These are phyloP conservation scores for Trebouxia sp. DNA, from an alignment of 139 green algal species.

Conservation along the genomic window DNA sequence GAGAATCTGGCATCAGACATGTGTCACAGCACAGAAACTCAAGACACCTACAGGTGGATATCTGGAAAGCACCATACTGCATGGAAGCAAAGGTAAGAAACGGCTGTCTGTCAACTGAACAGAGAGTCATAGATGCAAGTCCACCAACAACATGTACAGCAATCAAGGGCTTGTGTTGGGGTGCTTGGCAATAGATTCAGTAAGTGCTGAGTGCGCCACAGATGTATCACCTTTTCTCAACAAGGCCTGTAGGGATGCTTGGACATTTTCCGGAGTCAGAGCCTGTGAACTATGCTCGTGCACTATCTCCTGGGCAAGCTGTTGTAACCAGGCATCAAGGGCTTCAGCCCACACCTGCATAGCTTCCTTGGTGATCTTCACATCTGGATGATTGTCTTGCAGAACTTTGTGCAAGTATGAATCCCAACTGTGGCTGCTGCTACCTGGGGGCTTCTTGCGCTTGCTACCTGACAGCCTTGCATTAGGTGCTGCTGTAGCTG, in stretches of 20 bases:
- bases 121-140: conserved; percentile 21
- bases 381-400: conserved; percentile 18
- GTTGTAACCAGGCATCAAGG: conserved; percentile 24
- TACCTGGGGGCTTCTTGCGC: conserved; percentile 23
- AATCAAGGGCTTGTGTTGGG: conserved; percentile 20
- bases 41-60: conserved; percentile 30
- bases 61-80: conserved; percentile 1
- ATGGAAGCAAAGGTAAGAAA: conserved; percentile 19
- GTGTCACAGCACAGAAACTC: conserved; percentile 32
- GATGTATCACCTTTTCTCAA: conserved; percentile 19
- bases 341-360: conserved; percentile 25
- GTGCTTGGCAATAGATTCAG: conserved; percentile 19
- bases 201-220: conserved; percentile 5
- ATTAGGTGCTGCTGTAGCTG: conserved; percentile 22
- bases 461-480: conserved; percentile 15
- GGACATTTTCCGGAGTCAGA: conserved; percentile 16
- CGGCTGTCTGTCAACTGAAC: conserved; percentile 20
- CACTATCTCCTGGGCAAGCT: conserved; percentile 26
- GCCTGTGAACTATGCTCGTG: conserved; percentile 21
- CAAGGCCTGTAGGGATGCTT: conserved; percentile 14
- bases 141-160: conserved; percentile 16
- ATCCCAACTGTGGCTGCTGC: conserved; percentile 11
- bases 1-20: conserved; percentile 28
- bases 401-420: conserved; percentile 24
- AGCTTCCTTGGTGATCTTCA: conserved; percentile 26